Base-by-base conservation (phyloP, 495 filamentous ascomycete genomes). In the Lepraria neglecta region DNA sequence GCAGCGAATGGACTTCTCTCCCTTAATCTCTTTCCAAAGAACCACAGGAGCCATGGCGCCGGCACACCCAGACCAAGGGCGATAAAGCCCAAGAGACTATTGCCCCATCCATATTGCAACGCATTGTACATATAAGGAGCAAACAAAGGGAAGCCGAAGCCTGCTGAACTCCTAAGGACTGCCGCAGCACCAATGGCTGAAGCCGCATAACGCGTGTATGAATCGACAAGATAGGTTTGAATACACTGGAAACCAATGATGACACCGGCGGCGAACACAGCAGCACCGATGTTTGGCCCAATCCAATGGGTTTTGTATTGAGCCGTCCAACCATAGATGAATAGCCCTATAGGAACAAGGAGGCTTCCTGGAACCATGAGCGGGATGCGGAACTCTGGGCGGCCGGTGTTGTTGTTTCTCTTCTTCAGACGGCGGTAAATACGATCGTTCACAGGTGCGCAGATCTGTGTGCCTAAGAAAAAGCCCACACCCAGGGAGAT, bases 61-160 rank as follows among this genome's bases (percentile, higher is more conserved):
- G 83, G 82, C 46, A 84, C 58, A 0, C 84, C 83, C 56, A 88
- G 68, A 1, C 38, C 78, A 56, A 87, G 63, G 7, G 75, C 74
- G 12, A 83, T 56, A 59, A 85, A 84, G 0, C 73, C 84, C 43
- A 87, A 61, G 51, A 85, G 46, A 66, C 80, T 84, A 72, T 84
- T 85, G n/a, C 82, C 83, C 82, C 82, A 87, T 10, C 84, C 84
- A 71, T 80, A 86, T 50, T 78, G 67, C 59, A 86, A 63, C n/a
- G 71, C 68, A 7, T 73, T 53, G 62, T 81, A 91, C 79, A 90
- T 75, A 35, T 74, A 76, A 3, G 84, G 86, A 5, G 87, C 86
- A 64, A 92, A 92, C 4, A 94, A 75, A 27, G 89, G 89, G 61
- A 94, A 92, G 15, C 77, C 81, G 67, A 91, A 91, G 2, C 88